Conservation (phyloP, 2,329 filamentous ascomycete genomes). For the Diatrype stigma region DNA sequence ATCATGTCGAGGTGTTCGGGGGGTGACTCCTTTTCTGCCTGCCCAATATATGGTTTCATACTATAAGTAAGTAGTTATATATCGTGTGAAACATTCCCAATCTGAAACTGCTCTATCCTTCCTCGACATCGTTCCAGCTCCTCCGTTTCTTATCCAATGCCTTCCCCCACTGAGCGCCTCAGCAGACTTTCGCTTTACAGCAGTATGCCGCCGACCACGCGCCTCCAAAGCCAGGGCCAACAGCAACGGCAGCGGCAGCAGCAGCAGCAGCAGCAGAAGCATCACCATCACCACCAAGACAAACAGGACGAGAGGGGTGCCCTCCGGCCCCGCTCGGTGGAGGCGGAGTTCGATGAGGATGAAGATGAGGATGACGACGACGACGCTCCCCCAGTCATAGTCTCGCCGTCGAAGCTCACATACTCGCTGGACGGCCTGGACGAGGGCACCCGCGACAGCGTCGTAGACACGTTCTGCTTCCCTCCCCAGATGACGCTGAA, state of each 20-base stretch:
- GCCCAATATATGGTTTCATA: slow-evolving; percentile 1
- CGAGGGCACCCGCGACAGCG: slow-evolving; percentile 30
- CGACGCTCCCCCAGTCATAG: slow-evolving; percentile 17
- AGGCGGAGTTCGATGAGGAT: slow-evolving; percentile 29
- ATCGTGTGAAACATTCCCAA: slow-evolving; percentile 11
- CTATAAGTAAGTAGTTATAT: slow-evolving; percentile 22
- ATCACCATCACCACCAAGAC: too few species aligned
- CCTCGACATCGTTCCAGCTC: slow-evolving; percentile 11
- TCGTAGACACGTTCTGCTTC: slow-evolving; percentile 43
- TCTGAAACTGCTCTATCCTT: slow-evolving; percentile 6
- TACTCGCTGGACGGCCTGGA: slow-evolving; percentile 30
- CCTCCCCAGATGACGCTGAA: slow-evolving; percentile 47
- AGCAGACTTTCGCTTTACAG: slow-evolving; percentile 38
- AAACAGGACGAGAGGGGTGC: too few species aligned
- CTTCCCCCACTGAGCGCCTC: slow-evolving; percentile 29
- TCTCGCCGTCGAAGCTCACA: slow-evolving; percentile 31
- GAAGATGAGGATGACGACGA: slow-evolving; percentile 30
- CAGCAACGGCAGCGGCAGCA: too few species aligned
- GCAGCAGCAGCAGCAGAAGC: too few species aligned
- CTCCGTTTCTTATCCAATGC: slow-evolving; percentile 27
- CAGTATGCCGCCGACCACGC: slow-evolving; percentile 34
- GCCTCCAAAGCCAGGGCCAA: slow-evolving; percentile 25
- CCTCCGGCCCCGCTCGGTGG: slow-evolving; percentile 17
- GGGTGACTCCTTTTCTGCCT: slow-evolving; percentile 6
- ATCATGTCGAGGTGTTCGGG: slow-evolving; percentile 8